These are phyloP conservation scores for Suhomyces terraborum DNA, from an alignment of 1,139 yeast genomes.

Conservation along the genomic window DNA sequence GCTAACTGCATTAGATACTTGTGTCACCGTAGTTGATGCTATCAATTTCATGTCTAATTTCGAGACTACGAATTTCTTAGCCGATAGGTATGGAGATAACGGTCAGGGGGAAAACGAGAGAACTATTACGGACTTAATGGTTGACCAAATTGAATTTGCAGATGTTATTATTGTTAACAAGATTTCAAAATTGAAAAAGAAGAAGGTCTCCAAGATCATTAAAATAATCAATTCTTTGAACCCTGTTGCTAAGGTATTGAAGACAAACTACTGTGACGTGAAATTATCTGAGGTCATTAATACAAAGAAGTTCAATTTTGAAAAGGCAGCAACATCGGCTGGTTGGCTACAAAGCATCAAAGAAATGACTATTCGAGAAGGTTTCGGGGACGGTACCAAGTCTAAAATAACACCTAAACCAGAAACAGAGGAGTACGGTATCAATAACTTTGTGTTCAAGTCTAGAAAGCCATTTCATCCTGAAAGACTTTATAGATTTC, in stretches of 20 bases:
- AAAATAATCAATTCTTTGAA: conserved; percentile 37
- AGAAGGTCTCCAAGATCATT: conserved; percentile 22
- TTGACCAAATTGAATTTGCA: conserved; percentile 50
- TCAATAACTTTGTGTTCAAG: conserved; percentile 42
- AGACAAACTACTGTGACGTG: conserved; percentile 39
- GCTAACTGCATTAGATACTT: conserved; percentile 42
- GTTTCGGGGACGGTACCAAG: conserved; percentile 29
- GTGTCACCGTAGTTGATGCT: conserved; percentile 50
- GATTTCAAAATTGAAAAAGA: conserved; percentile 25
- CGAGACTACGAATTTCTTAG: conserved; percentile 45
- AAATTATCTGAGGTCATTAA: conserved; percentile 34
- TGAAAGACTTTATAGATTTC: conserved; percentile 36
- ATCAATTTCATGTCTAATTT: conserved; percentile 39
- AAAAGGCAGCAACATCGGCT: conserved; percentile 44
- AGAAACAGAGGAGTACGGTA: conserved; percentile 44
- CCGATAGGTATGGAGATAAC: conserved; percentile 40
- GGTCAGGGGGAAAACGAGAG: conserved; percentile 43
- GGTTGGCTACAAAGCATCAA: conserved; percentile 49
- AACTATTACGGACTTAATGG: conserved; percentile 46
- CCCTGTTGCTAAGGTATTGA: conserved; percentile 41
- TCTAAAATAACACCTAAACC: conserved; percentile 27
- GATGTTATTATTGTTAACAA: conserved; percentile 47
- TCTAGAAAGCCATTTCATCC: conserved; percentile 49
- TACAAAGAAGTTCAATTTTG: conserved; percentile 40
- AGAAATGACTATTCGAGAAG: conserved; percentile 40